Conservation (phyloP, 2,329 filamentous ascomycete genomes). For the Penicillium sp. region DNA sequence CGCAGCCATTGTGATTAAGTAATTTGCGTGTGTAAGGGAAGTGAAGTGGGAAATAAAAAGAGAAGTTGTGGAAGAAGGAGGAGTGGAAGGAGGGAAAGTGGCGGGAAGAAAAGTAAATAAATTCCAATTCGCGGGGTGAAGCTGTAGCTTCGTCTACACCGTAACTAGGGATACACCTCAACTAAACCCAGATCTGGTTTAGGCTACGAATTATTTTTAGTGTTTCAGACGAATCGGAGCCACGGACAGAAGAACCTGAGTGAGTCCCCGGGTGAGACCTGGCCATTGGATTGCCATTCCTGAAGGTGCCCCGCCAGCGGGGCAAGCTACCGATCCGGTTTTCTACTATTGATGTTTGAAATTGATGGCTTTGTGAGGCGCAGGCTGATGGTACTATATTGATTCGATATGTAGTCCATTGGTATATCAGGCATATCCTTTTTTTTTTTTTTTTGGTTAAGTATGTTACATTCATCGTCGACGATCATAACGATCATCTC, state of each 20-base stretch:
- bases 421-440: neutral
- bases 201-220: conserved; percentile 22
- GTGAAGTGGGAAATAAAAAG: neutral
- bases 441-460: neutral
- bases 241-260: conserved; percentile 7
- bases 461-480: conserved; percentile 17
- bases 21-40: neutral
- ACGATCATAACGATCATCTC: conserved; percentile 29
- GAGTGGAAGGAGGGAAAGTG: conserved; percentile 9
- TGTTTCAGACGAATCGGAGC: conserved; percentile 11
- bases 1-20: conserved; percentile 35
- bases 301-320: conserved; percentile 15
- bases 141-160: conserved; percentile 23
- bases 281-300: conserved; percentile 12
- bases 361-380: neutral
- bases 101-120: conserved; percentile 7
- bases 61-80: neutral
- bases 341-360: neutral
- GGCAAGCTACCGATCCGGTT: conserved; percentile 6
- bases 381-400: neutral
- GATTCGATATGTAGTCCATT: neutral
- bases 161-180: conserved; percentile 11
- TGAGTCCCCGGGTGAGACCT: conserved; percentile 19
- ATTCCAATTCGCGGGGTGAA: conserved; percentile 27
- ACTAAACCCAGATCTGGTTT: neutral